These are phyloP conservation scores for Testicularia cyperi DNA, from an alignment of 1,284 basidiomycete species.

Conservation along the genomic window DNA sequence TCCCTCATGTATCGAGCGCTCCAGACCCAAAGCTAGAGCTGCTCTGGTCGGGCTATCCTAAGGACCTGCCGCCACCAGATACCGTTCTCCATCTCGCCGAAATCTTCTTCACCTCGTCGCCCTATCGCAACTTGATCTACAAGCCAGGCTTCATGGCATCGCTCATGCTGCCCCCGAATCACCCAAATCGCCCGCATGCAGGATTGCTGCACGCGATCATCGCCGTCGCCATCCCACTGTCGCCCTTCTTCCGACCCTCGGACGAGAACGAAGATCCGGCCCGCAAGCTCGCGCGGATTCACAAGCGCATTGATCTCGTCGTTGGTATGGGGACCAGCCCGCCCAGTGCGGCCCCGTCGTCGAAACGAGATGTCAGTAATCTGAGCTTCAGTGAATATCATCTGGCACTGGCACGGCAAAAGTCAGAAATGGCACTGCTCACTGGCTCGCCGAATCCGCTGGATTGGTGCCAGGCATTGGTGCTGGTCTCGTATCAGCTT, in stretches of 20 bases:
- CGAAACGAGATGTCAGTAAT: background rate
- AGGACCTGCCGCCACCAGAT: constrained; percentile 18
- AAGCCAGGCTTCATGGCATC: constrained; percentile 13
- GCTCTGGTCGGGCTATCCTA: constrained; percentile 15
- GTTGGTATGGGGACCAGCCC: background rate
- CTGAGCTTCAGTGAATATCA: constrained; percentile 17
- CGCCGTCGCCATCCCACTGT: constrained; percentile 11
- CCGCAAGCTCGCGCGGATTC: background rate
- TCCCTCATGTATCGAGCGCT: background rate
- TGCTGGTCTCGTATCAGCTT: constrained; percentile 8
- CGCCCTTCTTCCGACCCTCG: constrained; percentile 4
- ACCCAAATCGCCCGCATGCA: constrained; percentile 8
- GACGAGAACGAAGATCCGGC: background rate
- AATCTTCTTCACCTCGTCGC: constrained; percentile 15
- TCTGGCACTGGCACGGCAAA: constrained; percentile 7
- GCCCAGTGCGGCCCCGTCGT: background rate
- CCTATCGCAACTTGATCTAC: constrained; percentile 8
- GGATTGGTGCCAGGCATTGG: constrained; percentile 9
- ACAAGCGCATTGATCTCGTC: background rate
- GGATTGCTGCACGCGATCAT: constrained; percentile 12
- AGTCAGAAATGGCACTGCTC: constrained; percentile 2
- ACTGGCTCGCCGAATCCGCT: constrained; percentile 3
- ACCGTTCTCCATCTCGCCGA: constrained; percentile 15
- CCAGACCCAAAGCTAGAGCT: constrained; percentile 13
- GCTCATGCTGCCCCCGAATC: constrained; percentile 4